Base-by-base conservation (phyloP, 2,329 filamentous ascomycete genomes). In the Stagonosporopsis cucurbitacearum region DNA sequence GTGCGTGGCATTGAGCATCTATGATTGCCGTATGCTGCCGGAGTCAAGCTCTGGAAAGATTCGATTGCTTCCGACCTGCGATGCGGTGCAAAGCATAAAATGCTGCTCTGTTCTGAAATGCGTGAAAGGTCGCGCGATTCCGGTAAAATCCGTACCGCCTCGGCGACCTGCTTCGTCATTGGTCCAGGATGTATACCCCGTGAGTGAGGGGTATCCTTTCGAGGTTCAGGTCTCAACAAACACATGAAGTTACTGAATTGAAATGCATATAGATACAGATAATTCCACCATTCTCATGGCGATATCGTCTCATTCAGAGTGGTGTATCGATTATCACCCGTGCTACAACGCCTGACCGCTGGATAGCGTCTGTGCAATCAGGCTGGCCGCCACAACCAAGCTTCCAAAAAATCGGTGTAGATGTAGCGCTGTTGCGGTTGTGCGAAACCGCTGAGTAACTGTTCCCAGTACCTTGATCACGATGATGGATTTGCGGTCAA, bases 221-320 rank as follows among this genome's bases (percentile, higher is more conserved):
- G 19, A 12, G 36, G 33, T 40, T 23, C 28, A 33, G 33, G 41
- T 50, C 20, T 19, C 15, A 22, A 28, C 11, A 3, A n/a, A 6
- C 4, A n/a, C 4, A 15, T 17, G 7, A 15, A 5, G 20, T 28
- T n/a, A 17, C 32, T 41, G 15, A n/a, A 36, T 46, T 55, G 33
- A 19, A 28, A 41, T 42, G 52, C 19, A 36, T 50, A 55, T 55
- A 55, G 52, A 50, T 55, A 55, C 45, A 46, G 23, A 32, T 28
- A 12, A 8, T 44, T 40, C 20, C 35, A 39, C 39, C 26, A 15
- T 49, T 17, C 32, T 35, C 20, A 39, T 32, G 19, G 19, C 8
- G 15, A 22, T 9, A 25, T 13, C 8, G 19, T 20, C 4, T 12
- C 19, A 19, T 42, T 19, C n/a, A 19, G 9, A 6, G 26, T 20